phyloP scores from a whole-genome alignment of 805 yeast species.

The Candida pini region DNA sequence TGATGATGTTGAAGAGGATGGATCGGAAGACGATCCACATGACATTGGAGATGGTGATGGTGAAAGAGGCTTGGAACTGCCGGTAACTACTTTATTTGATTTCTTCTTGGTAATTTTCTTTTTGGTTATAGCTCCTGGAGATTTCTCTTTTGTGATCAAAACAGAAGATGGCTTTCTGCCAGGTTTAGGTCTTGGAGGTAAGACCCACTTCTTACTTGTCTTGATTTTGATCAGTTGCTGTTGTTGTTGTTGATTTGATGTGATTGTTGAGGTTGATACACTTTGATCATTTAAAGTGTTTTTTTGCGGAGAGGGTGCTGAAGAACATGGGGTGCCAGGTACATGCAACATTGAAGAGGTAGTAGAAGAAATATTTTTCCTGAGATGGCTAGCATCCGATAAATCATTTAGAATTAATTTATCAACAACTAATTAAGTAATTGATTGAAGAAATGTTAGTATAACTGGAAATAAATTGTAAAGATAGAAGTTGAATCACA shows the following conservation, averaged over 20 bases:
- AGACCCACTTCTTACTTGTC: conserved; percentile 76
- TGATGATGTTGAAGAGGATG: conserved; percentile 2
- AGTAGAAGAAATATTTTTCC: too few relatives aligned
- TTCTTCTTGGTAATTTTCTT: conserved; percentile 1
- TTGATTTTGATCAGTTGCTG: conserved; percentile 31
- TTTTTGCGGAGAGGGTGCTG: conserved; percentile 7
- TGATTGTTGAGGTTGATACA: background rate
- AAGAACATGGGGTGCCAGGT: too few relatives aligned
- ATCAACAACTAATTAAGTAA: too few relatives aligned
- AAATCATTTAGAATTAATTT: too few relatives aligned
- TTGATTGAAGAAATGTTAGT: too few relatives aligned
- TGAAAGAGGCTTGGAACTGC: background rate
- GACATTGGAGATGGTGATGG: background rate
- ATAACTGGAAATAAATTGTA: too few relatives aligned
- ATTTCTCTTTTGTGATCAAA: conserved; percentile 5
- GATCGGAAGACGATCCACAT: background rate
- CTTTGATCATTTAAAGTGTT: conserved; percentile 3
- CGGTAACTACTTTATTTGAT: background rate
- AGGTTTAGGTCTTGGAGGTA: conserved; percentile 81
- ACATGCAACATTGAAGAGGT: too few relatives aligned
- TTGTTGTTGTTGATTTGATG: conserved; percentile 1
- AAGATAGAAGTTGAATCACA: too few relatives aligned
- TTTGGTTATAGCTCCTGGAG: background rate
- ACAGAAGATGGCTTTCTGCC: conserved; percentile 46
- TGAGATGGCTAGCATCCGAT: too few relatives aligned